Conservation (phyloP, 352 stramenopile species). For the Globisporangium polare region DNA sequence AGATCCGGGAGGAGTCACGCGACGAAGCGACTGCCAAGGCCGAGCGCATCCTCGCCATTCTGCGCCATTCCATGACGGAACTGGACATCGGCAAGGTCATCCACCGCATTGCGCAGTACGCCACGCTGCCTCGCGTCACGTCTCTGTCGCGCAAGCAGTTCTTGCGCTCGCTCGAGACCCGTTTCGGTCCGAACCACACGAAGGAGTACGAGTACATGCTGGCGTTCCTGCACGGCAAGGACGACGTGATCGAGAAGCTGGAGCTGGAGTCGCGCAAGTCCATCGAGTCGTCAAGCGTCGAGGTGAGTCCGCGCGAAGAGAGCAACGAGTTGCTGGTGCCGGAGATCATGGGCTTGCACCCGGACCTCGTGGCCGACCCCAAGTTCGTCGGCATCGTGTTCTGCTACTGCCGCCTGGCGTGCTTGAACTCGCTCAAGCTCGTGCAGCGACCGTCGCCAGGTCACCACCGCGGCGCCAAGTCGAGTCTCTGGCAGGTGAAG, state of each 20-base stretch:
- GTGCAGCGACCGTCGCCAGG: constrained; percentile 48
- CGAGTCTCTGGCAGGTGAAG: constrained; percentile 81
- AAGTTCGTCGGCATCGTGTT: constrained; percentile 79
- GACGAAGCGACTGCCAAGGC: constrained; percentile 62
- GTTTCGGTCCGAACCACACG: constrained; percentile 50
- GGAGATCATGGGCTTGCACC: constrained; percentile 74
- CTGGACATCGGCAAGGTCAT: constrained; percentile 79
- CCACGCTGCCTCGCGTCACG: constrained; percentile 72
- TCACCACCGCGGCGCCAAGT: constrained; percentile 55
- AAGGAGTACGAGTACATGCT: constrained; percentile 70
- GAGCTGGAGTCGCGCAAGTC: constrained; percentile 42
- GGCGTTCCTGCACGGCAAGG: constrained; percentile 66
- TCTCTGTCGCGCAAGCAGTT: constrained; percentile 76
- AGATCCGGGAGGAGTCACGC: constrained; percentile 72
- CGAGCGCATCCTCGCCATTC: constrained; percentile 69
- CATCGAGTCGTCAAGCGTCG: constrained; percentile 15
- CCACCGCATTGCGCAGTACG: constrained; percentile 76
- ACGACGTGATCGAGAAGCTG: constrained; percentile 66
- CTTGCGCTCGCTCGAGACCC: constrained; percentile 59
- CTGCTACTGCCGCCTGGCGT: constrained; percentile 77
- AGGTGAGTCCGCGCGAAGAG: neutral
- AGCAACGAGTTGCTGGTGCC: constrained; percentile 43
- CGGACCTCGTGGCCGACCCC: constrained; percentile 67
- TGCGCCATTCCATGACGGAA: constrained; percentile 84
- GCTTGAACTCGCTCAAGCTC: constrained; percentile 81